These are phyloP conservation scores for Periconia sp. DNA, from an alignment of 2,329 filamentous ascomycete genomes.

Conservation along the genomic window DNA sequence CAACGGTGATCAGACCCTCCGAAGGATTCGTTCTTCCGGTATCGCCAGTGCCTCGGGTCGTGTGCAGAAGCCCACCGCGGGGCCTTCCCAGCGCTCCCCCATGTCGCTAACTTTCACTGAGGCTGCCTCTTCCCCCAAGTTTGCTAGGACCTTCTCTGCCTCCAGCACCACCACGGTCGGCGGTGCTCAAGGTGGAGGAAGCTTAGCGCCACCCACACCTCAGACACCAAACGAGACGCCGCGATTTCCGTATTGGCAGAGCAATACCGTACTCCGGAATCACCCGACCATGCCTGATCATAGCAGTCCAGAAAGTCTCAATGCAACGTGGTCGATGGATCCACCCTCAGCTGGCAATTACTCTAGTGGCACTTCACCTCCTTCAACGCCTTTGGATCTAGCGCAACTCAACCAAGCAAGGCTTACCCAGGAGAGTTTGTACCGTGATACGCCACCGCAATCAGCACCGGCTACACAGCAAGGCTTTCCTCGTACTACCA, in stretches of 20 bases:
- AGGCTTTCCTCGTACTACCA: conserved; percentile 43
- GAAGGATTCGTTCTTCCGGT: conserved; percentile 52
- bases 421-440: conserved; percentile 35
- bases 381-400: conserved; percentile 46
- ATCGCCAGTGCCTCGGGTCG: conserved; percentile 48
- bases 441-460: conserved; percentile 53
- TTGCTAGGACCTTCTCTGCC: conserved; percentile 42
- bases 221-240: conserved; percentile 48
- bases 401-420: conserved; percentile 31
- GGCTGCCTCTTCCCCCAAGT: conserved; percentile 51
- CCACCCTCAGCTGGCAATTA: conserved; percentile 31
- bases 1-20: conserved; percentile 43
- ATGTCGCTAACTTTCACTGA: conserved; percentile 50
- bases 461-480: conserved; percentile 54
- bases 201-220: conserved; percentile 52
- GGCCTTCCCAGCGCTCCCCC: conserved; percentile 52
- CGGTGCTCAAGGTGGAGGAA: conserved; percentile 32
- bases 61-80: conserved; percentile 48
- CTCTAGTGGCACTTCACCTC: conserved; percentile 47
- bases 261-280: conserved; percentile 31
- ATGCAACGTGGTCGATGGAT: conserved; percentile 41
- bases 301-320: conserved; percentile 44
- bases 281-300: conserved; percentile 36
- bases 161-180: conserved; percentile 39
- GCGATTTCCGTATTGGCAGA: conserved; percentile 47